A percentile compares a stretch with the other conserved stretches of the same genome.
phyloP scores from a whole-genome alignment of 1,284 basidiomycete species.

The Cryptococcus jaspeensis region DNA sequence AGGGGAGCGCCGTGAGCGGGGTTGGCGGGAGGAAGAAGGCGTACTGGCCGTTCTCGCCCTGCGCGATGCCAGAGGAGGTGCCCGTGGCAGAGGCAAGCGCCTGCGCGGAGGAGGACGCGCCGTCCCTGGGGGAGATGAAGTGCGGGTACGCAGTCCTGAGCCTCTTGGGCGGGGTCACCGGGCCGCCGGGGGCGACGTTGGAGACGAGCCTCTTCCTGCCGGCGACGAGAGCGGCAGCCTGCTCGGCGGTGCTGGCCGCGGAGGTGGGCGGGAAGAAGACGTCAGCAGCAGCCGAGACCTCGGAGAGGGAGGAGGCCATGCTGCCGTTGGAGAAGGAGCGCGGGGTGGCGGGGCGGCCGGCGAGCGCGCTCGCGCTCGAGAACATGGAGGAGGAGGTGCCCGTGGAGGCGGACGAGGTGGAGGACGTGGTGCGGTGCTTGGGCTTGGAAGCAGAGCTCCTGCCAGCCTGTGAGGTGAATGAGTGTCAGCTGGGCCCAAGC shows the following conservation, averaged over 20 bases:
- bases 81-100: too few species aligned
- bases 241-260: background rate
- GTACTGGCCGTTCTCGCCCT: too few species aligned
- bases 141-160: too few species aligned
- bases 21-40: too few species aligned
- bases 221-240: background rate
- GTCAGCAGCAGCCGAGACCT: slow-evolving; percentile 8
- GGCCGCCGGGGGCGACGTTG: too few species aligned
- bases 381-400: slow-evolving; percentile 6
- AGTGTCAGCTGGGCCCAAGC: background rate
- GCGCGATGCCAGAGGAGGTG: too few species aligned
- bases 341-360: background rate
- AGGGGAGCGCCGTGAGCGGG: too few species aligned
- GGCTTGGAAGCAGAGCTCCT: background rate
- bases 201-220: too few species aligned
- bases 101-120: too few species aligned
- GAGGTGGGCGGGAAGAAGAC: slow-evolving; percentile 1
- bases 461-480: background rate
- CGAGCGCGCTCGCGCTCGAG: background rate
- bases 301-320: slow-evolving; percentile 1
- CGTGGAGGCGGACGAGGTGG: slow-evolving; percentile 9
- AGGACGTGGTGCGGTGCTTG: slow-evolving; percentile 2
- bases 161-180: too few species aligned
- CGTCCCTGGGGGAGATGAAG: too few species aligned
- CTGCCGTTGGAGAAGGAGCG: slow-evolving; percentile 4